phyloP scores from a whole-genome alignment of 2,329 filamentous ascomycete genomes.

The Fusarium sp. region DNA sequence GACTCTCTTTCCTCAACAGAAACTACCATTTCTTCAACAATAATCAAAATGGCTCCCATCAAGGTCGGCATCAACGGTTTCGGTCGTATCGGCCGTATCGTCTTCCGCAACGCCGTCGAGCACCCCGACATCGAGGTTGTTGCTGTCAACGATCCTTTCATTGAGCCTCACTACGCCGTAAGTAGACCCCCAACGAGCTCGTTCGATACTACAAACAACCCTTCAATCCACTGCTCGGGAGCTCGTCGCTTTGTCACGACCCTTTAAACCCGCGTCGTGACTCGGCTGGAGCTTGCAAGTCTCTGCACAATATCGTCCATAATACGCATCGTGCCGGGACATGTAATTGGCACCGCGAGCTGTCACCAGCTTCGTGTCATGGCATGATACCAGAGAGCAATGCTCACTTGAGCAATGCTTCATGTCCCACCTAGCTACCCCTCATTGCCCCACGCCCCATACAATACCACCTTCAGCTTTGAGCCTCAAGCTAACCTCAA shows the following conservation, averaged over 20 bases:
- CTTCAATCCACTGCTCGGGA: neutral
- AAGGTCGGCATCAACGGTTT: slow-evolving; percentile 99
- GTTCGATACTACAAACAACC: slow-evolving; percentile 6
- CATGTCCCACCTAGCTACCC: slow-evolving; percentile 17
- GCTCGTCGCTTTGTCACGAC: neutral
- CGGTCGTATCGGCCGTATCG: slow-evolving; percentile 98
- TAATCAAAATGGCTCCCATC: slow-evolving; percentile 57
- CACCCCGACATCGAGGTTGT: slow-evolving; percentile 90
- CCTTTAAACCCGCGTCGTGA: neutral
- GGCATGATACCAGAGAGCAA: neutral
- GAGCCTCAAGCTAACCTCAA: slow-evolving; percentile 11
- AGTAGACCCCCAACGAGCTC: slow-evolving; percentile 55
- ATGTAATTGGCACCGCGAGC: neutral
- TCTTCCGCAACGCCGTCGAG: slow-evolving; percentile 98
- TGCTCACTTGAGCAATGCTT: neutral
- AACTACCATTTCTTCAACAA: slow-evolving; percentile 11
- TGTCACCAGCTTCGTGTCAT: neutral
- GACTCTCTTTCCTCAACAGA: slow-evolving; percentile 21
- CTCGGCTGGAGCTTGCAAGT: neutral
- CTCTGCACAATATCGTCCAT: neutral
- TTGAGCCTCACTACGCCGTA: slow-evolving; percentile 97
- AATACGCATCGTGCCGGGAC: neutral
- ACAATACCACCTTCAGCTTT: slow-evolving; percentile 1
- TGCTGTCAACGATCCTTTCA: slow-evolving; percentile 99
- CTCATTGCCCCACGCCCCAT: slow-evolving; percentile 21